Evolutionary conservation across 2,329 filamentous ascomycete genomes (phyloP).

Genomic region (Apiospora sp.): DNA sequence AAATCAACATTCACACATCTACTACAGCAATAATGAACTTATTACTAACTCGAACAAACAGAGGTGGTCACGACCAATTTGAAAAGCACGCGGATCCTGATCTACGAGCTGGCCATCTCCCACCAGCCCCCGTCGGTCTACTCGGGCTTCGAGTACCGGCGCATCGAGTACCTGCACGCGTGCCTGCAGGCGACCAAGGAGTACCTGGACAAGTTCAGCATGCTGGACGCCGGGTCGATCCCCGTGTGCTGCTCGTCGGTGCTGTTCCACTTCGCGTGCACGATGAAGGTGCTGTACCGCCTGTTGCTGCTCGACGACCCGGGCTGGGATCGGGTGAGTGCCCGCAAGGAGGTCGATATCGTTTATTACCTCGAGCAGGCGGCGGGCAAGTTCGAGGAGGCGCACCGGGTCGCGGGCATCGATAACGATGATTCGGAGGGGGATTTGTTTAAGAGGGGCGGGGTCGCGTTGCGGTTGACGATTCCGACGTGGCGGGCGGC

Average conservation of each 20-base stretch:
- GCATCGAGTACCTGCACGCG: conserved; percentile 36
- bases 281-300: conserved; percentile 40
- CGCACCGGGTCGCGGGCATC: conserved; percentile 32
- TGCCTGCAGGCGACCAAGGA: conserved; percentile 36
- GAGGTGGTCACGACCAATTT: conserved; percentile 47
- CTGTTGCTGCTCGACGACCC: conserved; percentile 39
- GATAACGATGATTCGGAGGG: conserved; percentile 29
- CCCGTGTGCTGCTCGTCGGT: conserved; percentile 33
- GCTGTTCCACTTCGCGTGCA: conserved; percentile 38
- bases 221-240: conserved; percentile 33
- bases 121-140: conserved; percentile 28
- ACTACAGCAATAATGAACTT: not conserved
- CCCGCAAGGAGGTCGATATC: conserved; percentile 34
- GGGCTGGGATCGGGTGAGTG: conserved; percentile 37
- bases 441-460: conserved; percentile 22
- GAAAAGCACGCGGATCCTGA: conserved; percentile 45
- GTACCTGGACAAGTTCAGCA: conserved; percentile 35
- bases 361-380: conserved; percentile 33
- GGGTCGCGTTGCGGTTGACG: conserved; percentile 17
- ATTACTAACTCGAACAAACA: conserved; percentile 31
- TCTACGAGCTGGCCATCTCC: conserved; percentile 47
- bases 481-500: conserved; percentile 19
- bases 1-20: not conserved
- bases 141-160: conserved; percentile 27
- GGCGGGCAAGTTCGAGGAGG: conserved; percentile 32